These are phyloP conservation scores for Venturia nashicola DNA, from an alignment of 2,329 filamentous ascomycete genomes.

Conservation along the genomic window DNA sequence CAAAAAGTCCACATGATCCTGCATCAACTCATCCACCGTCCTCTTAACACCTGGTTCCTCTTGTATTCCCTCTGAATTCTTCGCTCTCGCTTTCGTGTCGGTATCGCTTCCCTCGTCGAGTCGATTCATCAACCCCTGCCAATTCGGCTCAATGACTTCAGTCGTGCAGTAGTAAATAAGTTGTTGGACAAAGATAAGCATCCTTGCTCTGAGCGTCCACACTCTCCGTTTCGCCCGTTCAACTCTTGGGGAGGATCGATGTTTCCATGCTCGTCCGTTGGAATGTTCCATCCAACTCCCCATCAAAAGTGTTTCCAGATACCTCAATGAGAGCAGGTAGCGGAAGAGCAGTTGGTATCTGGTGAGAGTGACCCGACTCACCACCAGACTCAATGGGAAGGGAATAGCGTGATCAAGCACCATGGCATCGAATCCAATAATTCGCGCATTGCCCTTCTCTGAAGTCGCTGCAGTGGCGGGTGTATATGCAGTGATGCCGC, in stretches of 20 bases:
- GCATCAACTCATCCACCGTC: constrained; percentile 96
- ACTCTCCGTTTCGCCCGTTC: constrained; percentile 89
- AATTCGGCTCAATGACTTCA: constrained; percentile 96
- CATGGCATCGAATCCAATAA: constrained; percentile 80
- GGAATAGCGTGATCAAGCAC: constrained; percentile 91
- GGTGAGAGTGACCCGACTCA: constrained; percentile 92
- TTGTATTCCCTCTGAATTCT: background rate
- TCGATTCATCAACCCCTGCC: constrained; percentile 84
- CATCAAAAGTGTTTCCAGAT: constrained; percentile 78
- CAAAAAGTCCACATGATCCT: constrained; percentile 95
- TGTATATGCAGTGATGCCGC: constrained; percentile 56
- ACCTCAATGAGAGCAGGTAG: constrained; percentile 78
- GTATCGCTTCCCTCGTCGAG: constrained; percentile 47
- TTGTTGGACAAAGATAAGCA: constrained; percentile 96
- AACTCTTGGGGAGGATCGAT: constrained; percentile 60
- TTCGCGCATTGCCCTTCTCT: constrained; percentile 49
- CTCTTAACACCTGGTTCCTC: constrained; percentile 41
- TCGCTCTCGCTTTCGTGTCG: constrained; percentile 19
- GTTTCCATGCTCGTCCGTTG: constrained; percentile 68
- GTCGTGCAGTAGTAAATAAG: constrained; percentile 92
- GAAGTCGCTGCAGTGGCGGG: constrained; percentile 57
- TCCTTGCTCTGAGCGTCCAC: constrained; percentile 82
- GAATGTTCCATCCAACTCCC: constrained; percentile 85
- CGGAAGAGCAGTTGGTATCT: constrained; percentile 94
- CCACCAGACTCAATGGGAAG: constrained; percentile 88